Evolutionary conservation across 2,329 filamentous ascomycete species (phyloP), one percentile per base, ranked within the genome.

Genomic region (Aspergillus melleus): DNA sequence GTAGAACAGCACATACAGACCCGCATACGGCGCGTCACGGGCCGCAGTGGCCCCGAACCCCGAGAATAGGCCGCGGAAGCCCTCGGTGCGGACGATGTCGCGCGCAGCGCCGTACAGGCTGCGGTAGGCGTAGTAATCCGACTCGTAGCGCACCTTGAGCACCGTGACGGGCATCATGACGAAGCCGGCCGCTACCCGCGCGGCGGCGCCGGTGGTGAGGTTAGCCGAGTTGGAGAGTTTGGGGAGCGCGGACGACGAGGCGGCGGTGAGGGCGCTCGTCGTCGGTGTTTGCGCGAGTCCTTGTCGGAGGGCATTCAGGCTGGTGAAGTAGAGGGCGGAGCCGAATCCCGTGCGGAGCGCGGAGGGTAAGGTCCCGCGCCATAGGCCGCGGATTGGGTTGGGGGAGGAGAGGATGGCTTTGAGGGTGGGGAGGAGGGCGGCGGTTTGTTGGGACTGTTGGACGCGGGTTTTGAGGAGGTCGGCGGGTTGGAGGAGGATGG

Each of bases 401-500:
- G 85, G 85, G 22, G 85, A 87, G 66, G 80, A 79, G 64, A 89
- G 84, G 72, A 96, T 91, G 36, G 86, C 80, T 69, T 86, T 86
- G 61, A 96, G 80, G 19, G 90, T 90, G 24, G 81, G 79, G 55
- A 86, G 76, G 59, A 98, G 85, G 2, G 91, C 87, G 65, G 86
- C 84, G 49, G 85, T 83, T 61, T 77, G 64, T 52, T 87, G 87
- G 36, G 91, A 91, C 76, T 98, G 95, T 74, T 99, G 95, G 46
- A 98, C 88, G 51, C 95, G 89, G 30, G 95, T 99, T 78, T 99
- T 99, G 74, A 99, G 87, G 4, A 99, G 88, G 78, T 99, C 95
- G 70, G 95, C 90, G 26, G 95, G 95, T 77, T 99, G 95, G 16
- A 99, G 86, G 57, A 98, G 87, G 61, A 96, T 88, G 57, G 95